These are phyloP conservation scores for Starmerella powellii DNA, from an alignment of 805 yeast genomes.

Conservation along the genomic window DNA sequence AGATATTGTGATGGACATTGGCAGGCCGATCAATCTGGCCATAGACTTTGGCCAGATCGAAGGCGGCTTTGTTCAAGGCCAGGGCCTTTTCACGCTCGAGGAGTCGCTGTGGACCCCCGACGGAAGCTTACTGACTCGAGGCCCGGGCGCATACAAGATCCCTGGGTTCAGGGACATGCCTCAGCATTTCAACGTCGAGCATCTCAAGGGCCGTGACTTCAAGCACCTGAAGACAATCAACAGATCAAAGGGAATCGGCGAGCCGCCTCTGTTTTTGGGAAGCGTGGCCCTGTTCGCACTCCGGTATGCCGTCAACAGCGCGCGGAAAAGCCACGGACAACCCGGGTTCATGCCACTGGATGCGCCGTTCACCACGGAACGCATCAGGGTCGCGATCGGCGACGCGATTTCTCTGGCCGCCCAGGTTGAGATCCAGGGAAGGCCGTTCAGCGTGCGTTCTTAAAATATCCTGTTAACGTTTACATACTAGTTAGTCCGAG, in stretches of 20 bases:
- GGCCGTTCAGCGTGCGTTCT: conserved; percentile 19
- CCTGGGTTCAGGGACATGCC: conserved; percentile 42
- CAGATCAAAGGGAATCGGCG: conserved; percentile 39
- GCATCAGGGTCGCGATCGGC: conserved; percentile 34
- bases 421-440: conserved; percentile 23
- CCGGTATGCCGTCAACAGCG: conserved; percentile 34
- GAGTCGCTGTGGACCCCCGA: conserved; percentile 37
- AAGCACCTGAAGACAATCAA: conserved; percentile 36
- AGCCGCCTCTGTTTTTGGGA: conserved; percentile 40
- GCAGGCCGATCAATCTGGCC: conserved; percentile 39
- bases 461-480: not conserved
- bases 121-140: conserved; percentile 36
- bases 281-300: conserved; percentile 35
- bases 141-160: conserved; percentile 41
- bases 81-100: conserved; percentile 39
- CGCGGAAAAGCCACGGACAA: conserved; percentile 29
- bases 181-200: conserved; percentile 34
- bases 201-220: conserved; percentile 34
- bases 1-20: conserved; percentile 39
- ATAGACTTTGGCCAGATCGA: conserved; percentile 42
- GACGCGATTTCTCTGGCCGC: conserved; percentile 29
- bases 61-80: conserved; percentile 41
- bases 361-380: conserved; percentile 37
- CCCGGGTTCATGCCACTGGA: conserved; percentile 20
- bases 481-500: too few species aligned